Conservation (phyloP, 345 rosid species). For the Microthlaspi erraticum region DNA sequence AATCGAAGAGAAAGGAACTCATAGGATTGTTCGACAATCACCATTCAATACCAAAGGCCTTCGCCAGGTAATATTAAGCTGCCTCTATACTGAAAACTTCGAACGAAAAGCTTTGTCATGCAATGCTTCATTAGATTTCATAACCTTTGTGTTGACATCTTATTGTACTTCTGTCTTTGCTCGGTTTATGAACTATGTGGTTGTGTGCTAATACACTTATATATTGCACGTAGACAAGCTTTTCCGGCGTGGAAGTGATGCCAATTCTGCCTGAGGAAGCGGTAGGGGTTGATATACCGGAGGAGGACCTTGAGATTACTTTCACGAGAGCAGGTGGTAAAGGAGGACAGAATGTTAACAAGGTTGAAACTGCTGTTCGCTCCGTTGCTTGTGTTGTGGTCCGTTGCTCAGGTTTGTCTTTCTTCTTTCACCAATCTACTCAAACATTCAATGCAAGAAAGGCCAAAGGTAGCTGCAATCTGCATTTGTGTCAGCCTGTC, state of each 20-base stretch:
- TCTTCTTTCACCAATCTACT: slow-evolving; percentile 4
- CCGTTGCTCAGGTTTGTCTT: slow-evolving; percentile 78
- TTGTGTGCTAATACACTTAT: too few species aligned
- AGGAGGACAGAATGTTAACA: slow-evolving; percentile 98
- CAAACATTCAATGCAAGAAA: too few species aligned
- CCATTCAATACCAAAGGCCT: slow-evolving; percentile 98
- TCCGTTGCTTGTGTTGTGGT: slow-evolving; percentile 80
- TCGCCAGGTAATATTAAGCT: slow-evolving; percentile 68
- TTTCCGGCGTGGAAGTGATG: slow-evolving; percentile 92
- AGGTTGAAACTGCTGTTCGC: slow-evolving; percentile 95
- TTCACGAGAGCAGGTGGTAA: slow-evolving; percentile 96
- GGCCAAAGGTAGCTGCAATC: too few species aligned
- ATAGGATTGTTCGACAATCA: slow-evolving; percentile 92
- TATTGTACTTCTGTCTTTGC: not conserved
- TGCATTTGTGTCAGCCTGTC: too few species aligned
- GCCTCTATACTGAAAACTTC: too few species aligned
- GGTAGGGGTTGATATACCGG: slow-evolving; percentile 70
- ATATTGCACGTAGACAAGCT: slow-evolving; percentile 92
- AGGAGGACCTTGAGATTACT: slow-evolving; percentile 83
- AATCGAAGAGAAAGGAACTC: slow-evolving; percentile 96
- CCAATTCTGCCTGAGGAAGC: slow-evolving; percentile 94
- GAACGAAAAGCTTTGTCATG: too few species aligned
- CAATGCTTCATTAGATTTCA: not conserved
- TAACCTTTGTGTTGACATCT: not conserved
- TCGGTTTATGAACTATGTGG: too few species aligned